Evolutionary conservation across 2,329 filamentous ascomycete genomes (phyloP).

Genomic region (Phaeomoniella chlamydospora): DNA sequence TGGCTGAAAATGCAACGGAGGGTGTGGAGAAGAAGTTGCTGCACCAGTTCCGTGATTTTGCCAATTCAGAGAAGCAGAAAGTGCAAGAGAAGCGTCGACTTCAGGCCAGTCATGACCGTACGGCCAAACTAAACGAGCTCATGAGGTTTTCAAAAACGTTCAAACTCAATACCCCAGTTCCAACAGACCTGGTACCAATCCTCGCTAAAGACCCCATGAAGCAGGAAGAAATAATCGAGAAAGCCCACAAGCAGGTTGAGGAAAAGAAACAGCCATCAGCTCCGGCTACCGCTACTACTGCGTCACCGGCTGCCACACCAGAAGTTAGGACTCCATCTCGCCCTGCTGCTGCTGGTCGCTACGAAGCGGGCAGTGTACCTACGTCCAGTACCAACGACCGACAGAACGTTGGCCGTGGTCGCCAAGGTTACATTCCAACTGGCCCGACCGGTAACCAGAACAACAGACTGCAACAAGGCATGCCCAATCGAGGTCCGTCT

Average conservation of each 20-base stretch:
- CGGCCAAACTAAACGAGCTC: conserved; percentile 81
- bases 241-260: conserved; percentile 63
- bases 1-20: conserved; percentile 37
- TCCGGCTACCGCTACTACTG: conserved; percentile 10
- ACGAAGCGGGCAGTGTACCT: conserved; percentile 9
- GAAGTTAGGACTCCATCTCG: background rate
- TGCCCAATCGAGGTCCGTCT: conserved; percentile 24
- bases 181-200: conserved; percentile 80
- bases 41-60: conserved; percentile 51
- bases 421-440: conserved; percentile 30
- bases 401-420: conserved; percentile 30
- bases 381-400: conserved; percentile 27
- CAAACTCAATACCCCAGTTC: conserved; percentile 86
- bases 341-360: background rate
- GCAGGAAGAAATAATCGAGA: conserved; percentile 84
- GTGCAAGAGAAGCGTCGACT: conserved; percentile 42
- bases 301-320: conserved; percentile 19
- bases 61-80: conserved; percentile 45
- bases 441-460: conserved; percentile 26
- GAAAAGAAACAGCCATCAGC: conserved; percentile 20
- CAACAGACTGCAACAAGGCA: conserved; percentile 26
- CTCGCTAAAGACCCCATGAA: conserved; percentile 93
- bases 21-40: conserved; percentile 48
- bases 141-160: conserved; percentile 92
- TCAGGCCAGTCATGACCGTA: conserved; percentile 58